A percentile compares a stretch with the other conserved stretches of the same genome.
These are phyloP conservation scores for Mucuna pruriens DNA, from an alignment of 306 rosid genomes.

Conservation along the genomic window DNA sequence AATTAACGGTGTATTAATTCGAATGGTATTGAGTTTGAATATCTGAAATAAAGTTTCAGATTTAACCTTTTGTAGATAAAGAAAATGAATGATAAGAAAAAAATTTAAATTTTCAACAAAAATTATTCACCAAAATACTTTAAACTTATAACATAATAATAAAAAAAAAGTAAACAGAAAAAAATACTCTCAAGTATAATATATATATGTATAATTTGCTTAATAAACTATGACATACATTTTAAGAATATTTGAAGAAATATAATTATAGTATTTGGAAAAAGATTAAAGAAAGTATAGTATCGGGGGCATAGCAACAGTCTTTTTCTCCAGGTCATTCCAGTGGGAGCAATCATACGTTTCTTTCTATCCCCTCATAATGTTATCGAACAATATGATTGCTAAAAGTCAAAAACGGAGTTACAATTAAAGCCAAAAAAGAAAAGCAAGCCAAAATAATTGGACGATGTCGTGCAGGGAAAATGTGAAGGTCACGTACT, in stretches of 20 bases:
- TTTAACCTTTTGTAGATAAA: no score
- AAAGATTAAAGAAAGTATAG: not conserved
- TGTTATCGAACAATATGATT: conserved; percentile 30
- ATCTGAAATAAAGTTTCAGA: no score
- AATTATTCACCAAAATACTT: no score
- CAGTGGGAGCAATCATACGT: conserved; percentile 27
- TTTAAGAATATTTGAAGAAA: not conserved
- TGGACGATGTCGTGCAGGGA: conserved; percentile 25
- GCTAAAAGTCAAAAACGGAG: conserved; percentile 40
- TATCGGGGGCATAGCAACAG: not conserved
- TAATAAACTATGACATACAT: not conserved
- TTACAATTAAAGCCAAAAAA: conserved; percentile 21
- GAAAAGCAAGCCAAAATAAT: conserved; percentile 30
- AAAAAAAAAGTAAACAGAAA: no score
- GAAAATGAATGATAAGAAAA: no score
- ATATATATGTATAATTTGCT: not conserved
- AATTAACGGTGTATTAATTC: no score
- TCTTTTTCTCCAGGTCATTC: conserved; percentile 14
- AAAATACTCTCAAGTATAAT: no score
- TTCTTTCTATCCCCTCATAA: conserved; percentile 22
- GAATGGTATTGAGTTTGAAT: no score
- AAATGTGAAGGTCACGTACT: conserved; percentile 10
- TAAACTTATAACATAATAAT: no score
- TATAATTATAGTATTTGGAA: not conserved
- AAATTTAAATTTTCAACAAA: no score